Percentiles rank a stretch among this genome's conserved stretches.
These are phyloP conservation scores for Phycomyces nitens DNA, from an alignment of 192 early-diverging fungal genomes.

Conservation along the genomic window DNA sequence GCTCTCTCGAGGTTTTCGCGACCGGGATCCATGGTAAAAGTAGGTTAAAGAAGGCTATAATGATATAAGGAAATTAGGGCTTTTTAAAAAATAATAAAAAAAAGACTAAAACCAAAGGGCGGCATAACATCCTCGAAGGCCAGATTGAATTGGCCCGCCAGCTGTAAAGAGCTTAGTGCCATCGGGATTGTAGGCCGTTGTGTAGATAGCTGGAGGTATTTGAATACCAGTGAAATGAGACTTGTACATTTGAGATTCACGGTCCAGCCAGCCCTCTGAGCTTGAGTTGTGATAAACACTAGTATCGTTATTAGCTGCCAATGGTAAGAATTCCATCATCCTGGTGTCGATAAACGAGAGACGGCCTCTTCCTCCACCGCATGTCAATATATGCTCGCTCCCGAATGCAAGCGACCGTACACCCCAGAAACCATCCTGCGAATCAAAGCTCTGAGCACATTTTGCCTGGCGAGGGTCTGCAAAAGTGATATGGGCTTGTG, in stretches of 20 bases:
- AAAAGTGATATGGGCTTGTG: neutral
- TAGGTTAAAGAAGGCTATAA: no score
- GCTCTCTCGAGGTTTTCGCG: no score
- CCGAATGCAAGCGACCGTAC: neutral
- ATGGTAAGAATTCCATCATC: no score
- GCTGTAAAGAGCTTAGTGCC: neutral
- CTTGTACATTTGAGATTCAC: neutral
- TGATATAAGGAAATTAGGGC: no score
- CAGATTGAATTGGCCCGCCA: neutral
- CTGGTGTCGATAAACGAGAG: neutral
- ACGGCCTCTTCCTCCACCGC: neutral
- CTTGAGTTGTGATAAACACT: neutral
- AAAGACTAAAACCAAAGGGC: neutral
- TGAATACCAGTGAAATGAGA: neutral
- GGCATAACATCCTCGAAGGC: neutral
- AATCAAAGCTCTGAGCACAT: neutral
- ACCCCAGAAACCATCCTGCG: neutral
- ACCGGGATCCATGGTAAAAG: no score
- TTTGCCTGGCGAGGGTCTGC: neutral
- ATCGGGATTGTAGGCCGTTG: neutral
- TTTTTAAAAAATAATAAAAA: neutral
- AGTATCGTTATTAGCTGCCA: neutral
- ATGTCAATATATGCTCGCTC: neutral
- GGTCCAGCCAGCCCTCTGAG: neutral
- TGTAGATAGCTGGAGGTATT: conserved; percentile 1